phyloP scores from a whole-genome alignment of 306 rosid genomes.

The Mucuna pruriens region DNA sequence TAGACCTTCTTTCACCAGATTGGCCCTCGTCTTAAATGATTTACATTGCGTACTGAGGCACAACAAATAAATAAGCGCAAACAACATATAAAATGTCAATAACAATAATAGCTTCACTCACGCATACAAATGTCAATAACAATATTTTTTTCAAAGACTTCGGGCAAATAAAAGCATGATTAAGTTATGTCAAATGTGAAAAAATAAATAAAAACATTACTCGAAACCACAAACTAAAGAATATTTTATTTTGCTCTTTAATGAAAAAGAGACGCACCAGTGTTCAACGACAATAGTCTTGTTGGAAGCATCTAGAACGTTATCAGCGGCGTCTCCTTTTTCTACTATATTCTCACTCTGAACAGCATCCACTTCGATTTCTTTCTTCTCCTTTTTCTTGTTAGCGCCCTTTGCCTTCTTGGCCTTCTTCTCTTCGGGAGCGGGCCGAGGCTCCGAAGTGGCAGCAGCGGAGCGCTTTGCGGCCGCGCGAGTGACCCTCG shows the following conservation, averaged over 20 bases:
- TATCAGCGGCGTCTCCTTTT: not conserved
- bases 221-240: not conserved
- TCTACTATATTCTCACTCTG: not conserved
- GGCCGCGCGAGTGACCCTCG: conserved; percentile 39
- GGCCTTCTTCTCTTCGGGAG: not conserved
- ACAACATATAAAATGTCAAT: not conserved
- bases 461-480: not conserved
- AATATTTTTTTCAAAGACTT: too few relatives aligned
- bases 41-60: conserved; percentile 71
- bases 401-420: not conserved
- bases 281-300: conserved; percentile 43
- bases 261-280: conserved; percentile 15
- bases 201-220: not conserved
- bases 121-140: not conserved
- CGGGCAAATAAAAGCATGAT: not conserved
- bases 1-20: conserved; percentile 62
- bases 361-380: not conserved
- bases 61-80: conserved; percentile 21
- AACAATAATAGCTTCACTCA: not conserved
- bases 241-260: not conserved
- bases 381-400: not conserved
- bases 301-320: not conserved
- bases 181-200: not conserved
- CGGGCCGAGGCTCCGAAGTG: not conserved
- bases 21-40: conserved; percentile 67